phyloP scores from a whole-genome alignment of 768 basidiomycete genomes.

The Suillus weaverae region DNA sequence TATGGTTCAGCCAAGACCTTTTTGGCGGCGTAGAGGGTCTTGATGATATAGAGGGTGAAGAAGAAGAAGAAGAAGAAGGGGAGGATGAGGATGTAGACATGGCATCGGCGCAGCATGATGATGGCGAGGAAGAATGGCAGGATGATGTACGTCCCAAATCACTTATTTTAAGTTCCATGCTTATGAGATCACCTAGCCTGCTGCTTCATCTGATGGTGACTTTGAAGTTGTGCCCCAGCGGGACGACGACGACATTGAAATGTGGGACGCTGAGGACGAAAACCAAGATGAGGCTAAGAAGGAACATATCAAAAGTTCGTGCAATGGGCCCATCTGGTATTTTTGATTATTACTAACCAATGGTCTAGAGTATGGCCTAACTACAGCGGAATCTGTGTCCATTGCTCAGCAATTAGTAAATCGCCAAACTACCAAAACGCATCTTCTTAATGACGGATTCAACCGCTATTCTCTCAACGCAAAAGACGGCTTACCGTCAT shows the following conservation, averaged over 20 bases:
- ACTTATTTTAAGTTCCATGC: conserved; percentile 6
- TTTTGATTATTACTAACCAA: conserved; percentile 6
- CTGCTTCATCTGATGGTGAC: conserved; percentile 44
- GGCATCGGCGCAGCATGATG: conserved; percentile 31
- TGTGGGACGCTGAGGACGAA: conserved; percentile 83
- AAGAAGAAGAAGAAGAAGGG: conserved; percentile 29
- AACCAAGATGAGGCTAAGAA: conserved; percentile 69
- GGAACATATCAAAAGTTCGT: conserved; percentile 66
- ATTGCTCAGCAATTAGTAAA: conserved; percentile 92
- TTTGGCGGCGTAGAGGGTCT: conserved; percentile 66
- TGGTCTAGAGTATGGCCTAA: conserved; percentile 69
- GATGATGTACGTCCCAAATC: conserved; percentile 24
- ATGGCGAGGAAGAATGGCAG: conserved; percentile 29
- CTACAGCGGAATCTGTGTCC: conserved; percentile 87
- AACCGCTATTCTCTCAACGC: conserved; percentile 89
- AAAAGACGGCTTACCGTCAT: conserved; percentile 88
- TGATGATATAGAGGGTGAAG: conserved; percentile 39
- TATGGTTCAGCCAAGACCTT: conserved; percentile 97
- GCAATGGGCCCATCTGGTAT: conserved; percentile 1
- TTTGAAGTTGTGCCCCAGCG: conserved; percentile 74
- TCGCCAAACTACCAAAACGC: conserved; percentile 82
- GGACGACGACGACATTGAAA: conserved; percentile 56
- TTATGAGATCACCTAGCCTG: conserved; percentile 16
- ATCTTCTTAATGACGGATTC: conserved; percentile 94
- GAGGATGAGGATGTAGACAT: conserved; percentile 23